Evolutionary conservation across 805 yeast species (phyloP), one percentile per base, ranked within the genome.

Genomic region (Metschnikowia baotianmanensis): DNA sequence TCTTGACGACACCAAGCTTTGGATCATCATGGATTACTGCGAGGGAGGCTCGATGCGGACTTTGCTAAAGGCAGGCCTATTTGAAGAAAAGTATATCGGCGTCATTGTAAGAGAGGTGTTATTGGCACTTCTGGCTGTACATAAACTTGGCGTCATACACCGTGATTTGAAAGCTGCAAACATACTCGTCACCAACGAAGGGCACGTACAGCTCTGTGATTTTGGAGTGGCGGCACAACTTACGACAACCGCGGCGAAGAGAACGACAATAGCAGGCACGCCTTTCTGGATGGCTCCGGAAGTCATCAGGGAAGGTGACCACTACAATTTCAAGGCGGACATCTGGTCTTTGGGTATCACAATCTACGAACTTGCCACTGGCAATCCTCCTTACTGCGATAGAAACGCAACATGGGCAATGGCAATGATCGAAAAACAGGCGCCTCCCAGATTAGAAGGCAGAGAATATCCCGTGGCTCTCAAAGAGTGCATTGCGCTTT

Each of bases 221-320:
- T 93, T 93, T 65, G 99, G 99, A 23, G 99, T 95, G 17, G 99
- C 99, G 1, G 97, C 97, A 1, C 91, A 88, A 58, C 69, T 90
- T 31, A 79, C 95, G 2, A 74, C 90, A 5, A 76, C 82, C 27
- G 78, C 81, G 15, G 61, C 82, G 33, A 87, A 89, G 58, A 73
- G 99, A 53, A 86, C 91, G 25, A 93, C 99, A 0, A 89, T 95
- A 79, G 98, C 96, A 0, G 95, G 95, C 6, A 86, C 95, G 0
- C 95, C 95, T 0, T 93, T 89, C 59, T 93, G 99, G 99, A 93
- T 93, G 99, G 97, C 99, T 0, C 99, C 99, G 0, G 99, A 91
- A 61, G 99, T 91, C 23, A 91, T 91, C 28, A 76, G 86, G 66
- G 97, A 91, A 61, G 95, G 95, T 29, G 85, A 83, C 12, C 76